These are phyloP conservation scores for Paramecium sonneborni DNA, from an alignment of 73 alveolate species.

Conservation along the genomic window DNA sequence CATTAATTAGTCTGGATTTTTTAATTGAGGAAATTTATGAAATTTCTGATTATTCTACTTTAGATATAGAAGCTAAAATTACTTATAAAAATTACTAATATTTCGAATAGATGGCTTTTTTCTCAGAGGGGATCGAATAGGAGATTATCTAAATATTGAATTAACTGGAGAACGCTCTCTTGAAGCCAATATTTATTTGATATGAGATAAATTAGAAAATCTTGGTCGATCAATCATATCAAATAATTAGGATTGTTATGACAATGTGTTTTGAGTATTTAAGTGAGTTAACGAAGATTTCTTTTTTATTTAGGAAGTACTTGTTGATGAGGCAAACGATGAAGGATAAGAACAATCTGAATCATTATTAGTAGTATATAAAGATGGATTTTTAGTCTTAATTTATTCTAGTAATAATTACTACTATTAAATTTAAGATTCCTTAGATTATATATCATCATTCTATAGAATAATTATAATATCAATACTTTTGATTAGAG, in stretches of 20 bases:
- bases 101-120: not conserved
- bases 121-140: slow-evolving; percentile 25
- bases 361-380: slow-evolving; percentile 16
- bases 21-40: slow-evolving; percentile 4
- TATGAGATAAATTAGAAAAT: slow-evolving; percentile 31
- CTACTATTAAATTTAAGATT: not conserved
- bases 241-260: slow-evolving; percentile 6
- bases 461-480: not conserved
- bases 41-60: slow-evolving; percentile 20
- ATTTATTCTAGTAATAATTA: not conserved
- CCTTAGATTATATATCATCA: not conserved
- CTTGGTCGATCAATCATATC: slow-evolving; percentile 14
- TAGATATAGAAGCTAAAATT: slow-evolving; percentile 20
- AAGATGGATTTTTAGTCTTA: slow-evolving; percentile 12
- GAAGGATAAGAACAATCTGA: slow-evolving; percentile 39
- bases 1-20: not conserved
- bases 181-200: not conserved
- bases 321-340: slow-evolving; percentile 51
- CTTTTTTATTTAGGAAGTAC: slow-evolving; percentile 42
- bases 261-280: not conserved
- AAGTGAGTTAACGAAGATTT: not conserved
- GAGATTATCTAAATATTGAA: slow-evolving; percentile 21
- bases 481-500: not conserved
- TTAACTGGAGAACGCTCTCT: slow-evolving; percentile 34
- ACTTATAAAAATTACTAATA: not conserved